Percentiles rank a stretch among this genome's conserved stretches.
Evolutionary conservation across 192 early-diverging fungal species (phyloP).

Genomic region (Pilaira anomala): DNA sequence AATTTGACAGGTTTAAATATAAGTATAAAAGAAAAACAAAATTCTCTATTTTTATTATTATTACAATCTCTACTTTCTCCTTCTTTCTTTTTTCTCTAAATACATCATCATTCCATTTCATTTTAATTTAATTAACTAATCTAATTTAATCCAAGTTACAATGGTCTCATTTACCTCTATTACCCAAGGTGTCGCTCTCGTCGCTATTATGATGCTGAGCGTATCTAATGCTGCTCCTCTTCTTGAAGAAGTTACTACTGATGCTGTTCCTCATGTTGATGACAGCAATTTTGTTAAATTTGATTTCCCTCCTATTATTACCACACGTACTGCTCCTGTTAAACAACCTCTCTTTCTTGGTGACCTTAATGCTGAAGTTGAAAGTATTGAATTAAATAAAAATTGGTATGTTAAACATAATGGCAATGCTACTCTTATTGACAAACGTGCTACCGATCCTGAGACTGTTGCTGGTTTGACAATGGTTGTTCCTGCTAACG

Average conservation of each 20-base stretch:
- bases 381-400: not conserved
- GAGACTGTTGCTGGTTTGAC: not conserved
- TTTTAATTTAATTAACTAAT: no score
- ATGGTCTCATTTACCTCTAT: constrained; percentile 16
- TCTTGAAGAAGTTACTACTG: no score
- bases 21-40: no score
- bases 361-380: not conserved
- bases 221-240: not conserved
- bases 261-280: not conserved
- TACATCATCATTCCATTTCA: no score
- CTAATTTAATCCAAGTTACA: no score
- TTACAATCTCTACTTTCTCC: no score
- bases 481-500: not conserved
- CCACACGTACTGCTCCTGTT: not conserved
- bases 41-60: no score
- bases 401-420: not conserved
- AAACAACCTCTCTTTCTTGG: not conserved
- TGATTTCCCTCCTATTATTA: not conserved
- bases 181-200: not conserved
- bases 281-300: not conserved
- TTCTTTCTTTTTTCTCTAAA: no score
- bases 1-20: no score
- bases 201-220: not conserved
- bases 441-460: no score
- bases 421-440: not conserved